Evolutionary conservation across 2,329 filamentous ascomycete species (phyloP).

Genomic region (Paramyrothecium sp.): DNA sequence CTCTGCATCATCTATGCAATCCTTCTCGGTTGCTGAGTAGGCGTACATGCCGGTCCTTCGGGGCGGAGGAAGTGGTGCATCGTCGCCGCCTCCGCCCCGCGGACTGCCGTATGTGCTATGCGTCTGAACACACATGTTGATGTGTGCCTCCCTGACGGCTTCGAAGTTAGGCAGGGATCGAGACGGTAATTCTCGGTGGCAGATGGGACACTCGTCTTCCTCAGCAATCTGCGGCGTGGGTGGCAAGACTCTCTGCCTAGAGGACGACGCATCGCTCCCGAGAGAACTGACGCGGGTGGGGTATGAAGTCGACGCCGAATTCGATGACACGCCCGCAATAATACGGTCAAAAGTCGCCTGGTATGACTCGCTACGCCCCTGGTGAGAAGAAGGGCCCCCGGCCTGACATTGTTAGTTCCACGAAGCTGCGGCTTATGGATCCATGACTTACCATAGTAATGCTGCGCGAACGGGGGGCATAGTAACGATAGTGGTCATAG

Average conservation of each 20-base stretch:
- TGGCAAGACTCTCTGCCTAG: conserved; percentile 35
- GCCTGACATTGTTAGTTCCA: conserved; percentile 5
- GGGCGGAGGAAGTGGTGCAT: conserved; percentile 26
- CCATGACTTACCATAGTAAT: conserved; percentile 45
- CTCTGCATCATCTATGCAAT: conserved; percentile 65
- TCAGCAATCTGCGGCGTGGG: conserved; percentile 57
- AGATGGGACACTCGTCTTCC: conserved; percentile 79
- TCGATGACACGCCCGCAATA: conserved; percentile 31
- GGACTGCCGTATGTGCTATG: conserved; percentile 50
- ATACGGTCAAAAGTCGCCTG: conserved; percentile 37
- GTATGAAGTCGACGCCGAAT: conserved; percentile 26
- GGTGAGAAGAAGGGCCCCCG: conserved; percentile 19
- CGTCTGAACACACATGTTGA: conserved; percentile 54
- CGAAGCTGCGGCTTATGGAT: not conserved
- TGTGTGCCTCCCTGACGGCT: conserved; percentile 54
- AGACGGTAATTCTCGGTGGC: conserved; percentile 68
- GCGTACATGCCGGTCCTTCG: conserved; percentile 61
- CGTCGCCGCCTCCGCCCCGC: conserved; percentile 19
- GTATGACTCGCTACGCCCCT: conserved; percentile 26
- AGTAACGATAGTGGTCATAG: conserved; percentile 33
- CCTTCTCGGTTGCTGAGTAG: conserved; percentile 65
- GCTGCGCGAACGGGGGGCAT: conserved; percentile 37
- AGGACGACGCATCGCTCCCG: conserved; percentile 30
- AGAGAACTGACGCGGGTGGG: conserved; percentile 28
- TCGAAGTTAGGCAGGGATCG: conserved; percentile 52